These are phyloP conservation scores for Castanopsis chinensis DNA, from an alignment of 306 rosid genomes.

Conservation along the genomic window DNA sequence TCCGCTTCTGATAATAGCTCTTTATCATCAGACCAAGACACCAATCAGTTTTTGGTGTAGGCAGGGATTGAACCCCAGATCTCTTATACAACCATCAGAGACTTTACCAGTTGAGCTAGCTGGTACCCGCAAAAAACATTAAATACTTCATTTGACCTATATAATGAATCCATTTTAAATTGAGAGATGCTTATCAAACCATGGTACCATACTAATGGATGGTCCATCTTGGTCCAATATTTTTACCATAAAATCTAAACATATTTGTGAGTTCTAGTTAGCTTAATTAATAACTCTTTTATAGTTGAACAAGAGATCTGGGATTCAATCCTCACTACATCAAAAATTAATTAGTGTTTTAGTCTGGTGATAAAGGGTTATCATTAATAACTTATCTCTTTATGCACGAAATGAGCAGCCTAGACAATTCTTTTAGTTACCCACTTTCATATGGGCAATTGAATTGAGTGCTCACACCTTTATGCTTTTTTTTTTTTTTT, in stretches of 20 bases:
- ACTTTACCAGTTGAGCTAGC: no score
- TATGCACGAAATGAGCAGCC: background rate
- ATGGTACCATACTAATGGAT: no score
- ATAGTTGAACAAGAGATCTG: no score
- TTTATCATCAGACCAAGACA: no score
- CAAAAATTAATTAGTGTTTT: fast-evolving
- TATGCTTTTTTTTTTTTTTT: background rate
- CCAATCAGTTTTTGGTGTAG: no score
- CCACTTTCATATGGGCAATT: background rate
- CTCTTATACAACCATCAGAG: no score
- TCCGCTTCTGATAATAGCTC: no score
- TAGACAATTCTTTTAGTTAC: background rate
- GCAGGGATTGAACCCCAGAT: no score
- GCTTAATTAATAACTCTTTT: fast-evolving
- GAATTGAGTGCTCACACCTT: background rate
- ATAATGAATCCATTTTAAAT: no score
- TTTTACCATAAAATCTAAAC: background rate
- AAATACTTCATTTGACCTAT: no score
- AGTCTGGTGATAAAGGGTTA: fast-evolving
- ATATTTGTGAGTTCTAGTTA: fast-evolving
- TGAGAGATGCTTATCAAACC: no score
- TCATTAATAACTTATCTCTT: fast-evolving
- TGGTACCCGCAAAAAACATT: no score
- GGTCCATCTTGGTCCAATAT: background rate
- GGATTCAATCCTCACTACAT: fast-evolving